A percentile compares a stretch with the other conserved stretches of the same genome.
Conservation (phyloP, 75 land plant species). For the Azolla pinnata region DNA sequence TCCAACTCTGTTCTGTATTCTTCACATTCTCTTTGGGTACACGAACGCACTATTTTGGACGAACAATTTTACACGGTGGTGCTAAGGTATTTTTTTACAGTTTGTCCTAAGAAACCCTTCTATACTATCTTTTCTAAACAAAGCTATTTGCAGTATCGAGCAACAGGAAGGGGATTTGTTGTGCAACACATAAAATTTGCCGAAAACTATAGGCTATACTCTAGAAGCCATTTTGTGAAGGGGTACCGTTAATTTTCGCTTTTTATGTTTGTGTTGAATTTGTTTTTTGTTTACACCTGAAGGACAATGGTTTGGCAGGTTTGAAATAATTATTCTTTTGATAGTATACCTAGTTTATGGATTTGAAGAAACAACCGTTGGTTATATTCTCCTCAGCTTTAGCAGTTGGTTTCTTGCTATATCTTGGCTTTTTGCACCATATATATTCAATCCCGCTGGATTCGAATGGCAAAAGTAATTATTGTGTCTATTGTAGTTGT, state of each 20-base stretch:
- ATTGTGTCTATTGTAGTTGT: not conserved
- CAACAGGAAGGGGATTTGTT: conserved; percentile 98
- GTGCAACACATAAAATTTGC: conserved; percentile 88
- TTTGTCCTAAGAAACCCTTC: not conserved
- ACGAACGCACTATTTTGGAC: conserved; percentile 89
- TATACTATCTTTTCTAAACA: no score
- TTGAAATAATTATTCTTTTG: conserved; percentile 28
- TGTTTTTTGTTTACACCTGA: no score
- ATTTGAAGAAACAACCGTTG: conserved; percentile 35
- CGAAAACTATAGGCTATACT: conserved; percentile 87
- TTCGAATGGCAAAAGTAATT: conserved; percentile 99
- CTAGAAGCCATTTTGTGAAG: conserved; percentile 97
- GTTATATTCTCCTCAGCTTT: conserved; percentile 63
- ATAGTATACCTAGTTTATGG: conserved; percentile 31
- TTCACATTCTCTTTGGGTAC: conserved; percentile 97
- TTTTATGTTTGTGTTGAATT: not conserved
- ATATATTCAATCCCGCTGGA: conserved; percentile 92
- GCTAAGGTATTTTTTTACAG: conserved; percentile 49
- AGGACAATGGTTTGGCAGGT: no score
- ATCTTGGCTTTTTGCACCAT: conserved; percentile 98
- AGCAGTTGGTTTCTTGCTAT: conserved; percentile 93
- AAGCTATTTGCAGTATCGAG: conserved; percentile 64
- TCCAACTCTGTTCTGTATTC: conserved; percentile 87
- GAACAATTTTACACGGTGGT: conserved; percentile 96
- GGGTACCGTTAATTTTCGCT: conserved; percentile 40